A percentile compares a stretch with the other conserved stretches of the same genome.
Conservation (phyloP, 2,329 filamentous ascomycete genomes). For the Talaromyces sp. region DNA sequence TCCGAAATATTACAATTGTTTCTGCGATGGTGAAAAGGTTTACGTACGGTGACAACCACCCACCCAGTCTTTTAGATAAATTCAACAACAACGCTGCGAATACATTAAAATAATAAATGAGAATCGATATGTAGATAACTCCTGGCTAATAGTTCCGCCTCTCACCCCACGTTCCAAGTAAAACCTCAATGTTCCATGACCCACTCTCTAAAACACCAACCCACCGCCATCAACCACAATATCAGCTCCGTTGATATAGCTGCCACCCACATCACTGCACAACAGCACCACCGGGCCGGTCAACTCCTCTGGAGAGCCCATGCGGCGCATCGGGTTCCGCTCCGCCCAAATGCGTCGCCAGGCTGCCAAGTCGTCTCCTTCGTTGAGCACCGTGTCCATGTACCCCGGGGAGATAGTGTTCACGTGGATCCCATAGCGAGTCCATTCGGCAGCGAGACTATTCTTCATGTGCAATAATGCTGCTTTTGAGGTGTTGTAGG, state of each 20-base stretch:
- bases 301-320: constrained; percentile 59
- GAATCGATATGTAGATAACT: background rate
- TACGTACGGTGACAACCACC: no score
- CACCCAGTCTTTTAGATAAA: background rate
- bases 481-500: constrained; percentile 69
- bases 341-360: constrained; percentile 52
- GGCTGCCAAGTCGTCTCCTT: constrained; percentile 52
- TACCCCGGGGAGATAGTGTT: constrained; percentile 69
- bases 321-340: constrained; percentile 58
- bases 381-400: constrained; percentile 71
- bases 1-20: background rate
- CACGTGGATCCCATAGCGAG: constrained; percentile 61
- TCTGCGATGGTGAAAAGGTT: background rate
- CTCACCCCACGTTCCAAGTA: background rate
- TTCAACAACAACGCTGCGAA: background rate
- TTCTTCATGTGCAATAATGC: constrained; percentile 58
- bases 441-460: constrained; percentile 68
- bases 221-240: constrained; percentile 54
- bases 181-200: no score
- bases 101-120: background rate
- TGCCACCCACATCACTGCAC: constrained; percentile 52
- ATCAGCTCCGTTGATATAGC: constrained; percentile 64
- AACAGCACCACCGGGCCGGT: constrained; percentile 58
- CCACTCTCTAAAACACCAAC: constrained; percentile 7
- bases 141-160: no score